Evolutionary conservation across 2,329 filamentous ascomycete species (phyloP).

Genomic region (Penicillium sp.): DNA sequence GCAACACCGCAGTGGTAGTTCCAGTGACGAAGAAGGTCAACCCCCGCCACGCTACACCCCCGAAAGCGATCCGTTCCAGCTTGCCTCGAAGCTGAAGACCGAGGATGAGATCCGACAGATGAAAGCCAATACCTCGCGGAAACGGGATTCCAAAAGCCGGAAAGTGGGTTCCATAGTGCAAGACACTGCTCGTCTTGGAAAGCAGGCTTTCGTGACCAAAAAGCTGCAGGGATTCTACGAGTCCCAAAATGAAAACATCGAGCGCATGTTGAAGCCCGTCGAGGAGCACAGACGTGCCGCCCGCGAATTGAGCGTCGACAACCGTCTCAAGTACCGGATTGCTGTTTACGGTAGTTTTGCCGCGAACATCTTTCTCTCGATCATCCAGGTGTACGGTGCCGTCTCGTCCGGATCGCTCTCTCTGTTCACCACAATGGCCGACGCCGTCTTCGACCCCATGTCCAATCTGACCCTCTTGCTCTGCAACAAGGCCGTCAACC

Average conservation of each 20-base stretch:
- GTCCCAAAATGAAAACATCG: conserved; percentile 87
- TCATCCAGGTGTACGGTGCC: conserved; percentile 84
- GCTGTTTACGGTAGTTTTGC: conserved; percentile 66
- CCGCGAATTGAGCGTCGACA: conserved; percentile 73
- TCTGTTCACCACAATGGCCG: conserved; percentile 95
- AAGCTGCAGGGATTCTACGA: conserved; percentile 77
- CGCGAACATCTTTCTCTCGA: conserved; percentile 76
- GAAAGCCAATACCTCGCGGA: conserved; percentile 74
- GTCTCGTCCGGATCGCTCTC: conserved; percentile 85
- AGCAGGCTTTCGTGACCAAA: conserved; percentile 31
- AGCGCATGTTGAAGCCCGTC: conserved; percentile 85
- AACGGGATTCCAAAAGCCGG: conserved; percentile 48
- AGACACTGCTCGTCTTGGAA: conserved; percentile 38
- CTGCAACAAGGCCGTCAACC: conserved; percentile 81
- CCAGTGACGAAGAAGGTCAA: conserved; percentile 47
- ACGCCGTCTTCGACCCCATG: conserved; percentile 88
- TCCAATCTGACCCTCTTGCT: conserved; percentile 85
- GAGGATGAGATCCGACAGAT: conserved; percentile 72
- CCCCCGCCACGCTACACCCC: conserved; percentile 55
- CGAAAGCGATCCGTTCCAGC: conserved; percentile 76
- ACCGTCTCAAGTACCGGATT: conserved; percentile 64
- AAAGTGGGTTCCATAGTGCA: conserved; percentile 15
- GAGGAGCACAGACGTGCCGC: conserved; percentile 85
- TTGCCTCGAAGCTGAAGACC: conserved; percentile 75
- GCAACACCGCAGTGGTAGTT: conserved; percentile 21